Conservation (phyloP, 2,329 filamentous ascomycete genomes). For the Hypoxylon sp. region DNA sequence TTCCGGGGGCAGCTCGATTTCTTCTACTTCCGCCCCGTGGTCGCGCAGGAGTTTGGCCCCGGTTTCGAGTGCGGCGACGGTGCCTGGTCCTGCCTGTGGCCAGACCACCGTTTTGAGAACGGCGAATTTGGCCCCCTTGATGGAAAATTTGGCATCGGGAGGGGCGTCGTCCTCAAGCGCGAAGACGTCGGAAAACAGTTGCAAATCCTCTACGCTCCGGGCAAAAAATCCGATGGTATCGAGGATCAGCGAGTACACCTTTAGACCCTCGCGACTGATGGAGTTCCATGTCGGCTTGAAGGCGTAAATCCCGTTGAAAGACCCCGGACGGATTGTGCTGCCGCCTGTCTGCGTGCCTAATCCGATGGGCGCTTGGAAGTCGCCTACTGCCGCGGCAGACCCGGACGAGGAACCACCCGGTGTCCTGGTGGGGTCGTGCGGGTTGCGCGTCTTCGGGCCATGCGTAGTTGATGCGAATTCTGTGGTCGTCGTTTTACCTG, state of each 20-base stretch:
- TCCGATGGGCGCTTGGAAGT: slow-evolving; percentile 67
- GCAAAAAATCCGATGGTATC: slow-evolving; percentile 71
- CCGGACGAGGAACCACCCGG: slow-evolving; percentile 75
- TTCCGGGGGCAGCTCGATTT: slow-evolving; percentile 60
- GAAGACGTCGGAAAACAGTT: slow-evolving; percentile 64
- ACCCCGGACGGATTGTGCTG: slow-evolving; percentile 69
- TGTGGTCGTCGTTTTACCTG: slow-evolving; percentile 67
- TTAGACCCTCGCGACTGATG: slow-evolving; percentile 68
- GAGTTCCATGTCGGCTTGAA: slow-evolving; percentile 73
- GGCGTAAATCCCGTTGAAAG: slow-evolving; percentile 71
- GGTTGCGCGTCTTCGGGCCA: slow-evolving; percentile 66
- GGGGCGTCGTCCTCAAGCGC: slow-evolving; percentile 60
- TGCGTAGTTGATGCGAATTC: slow-evolving; percentile 67
- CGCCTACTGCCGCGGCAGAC: slow-evolving; percentile 71
- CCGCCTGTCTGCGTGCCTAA: slow-evolving; percentile 74
- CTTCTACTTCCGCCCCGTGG: slow-evolving; percentile 64
- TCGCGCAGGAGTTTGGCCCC: slow-evolving; percentile 51
- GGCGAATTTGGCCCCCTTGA: slow-evolving; percentile 62
- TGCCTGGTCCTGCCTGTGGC: slow-evolving; percentile 55
- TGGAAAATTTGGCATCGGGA: slow-evolving; percentile 38
- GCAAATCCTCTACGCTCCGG: slow-evolving; percentile 65
- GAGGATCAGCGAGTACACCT: slow-evolving; percentile 64
- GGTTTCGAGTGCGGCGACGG: slow-evolving; percentile 51
- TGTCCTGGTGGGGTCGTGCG: slow-evolving; percentile 70
- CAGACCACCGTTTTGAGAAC: slow-evolving; percentile 64